Evolutionary conservation across 192 early-diverging fungal genomes (phyloP).

Genomic region (Coemansia sp.): DNA sequence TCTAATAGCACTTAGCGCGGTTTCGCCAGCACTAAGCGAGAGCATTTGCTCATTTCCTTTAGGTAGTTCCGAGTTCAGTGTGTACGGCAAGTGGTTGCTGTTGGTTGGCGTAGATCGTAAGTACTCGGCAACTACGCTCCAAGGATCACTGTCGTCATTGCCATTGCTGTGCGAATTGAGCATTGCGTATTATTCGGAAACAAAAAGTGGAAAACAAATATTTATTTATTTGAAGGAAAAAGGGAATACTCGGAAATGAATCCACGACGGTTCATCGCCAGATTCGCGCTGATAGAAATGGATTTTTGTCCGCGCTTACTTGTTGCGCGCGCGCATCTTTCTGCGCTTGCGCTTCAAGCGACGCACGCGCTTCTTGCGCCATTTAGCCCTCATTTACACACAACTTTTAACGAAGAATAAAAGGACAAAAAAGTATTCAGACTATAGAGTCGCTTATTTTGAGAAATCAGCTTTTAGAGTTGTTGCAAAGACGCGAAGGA

Average conservation of each 20-base stretch:
- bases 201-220: not conserved
- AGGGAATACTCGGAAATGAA: not conserved
- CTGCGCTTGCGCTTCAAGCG: slow-evolving; percentile 76
- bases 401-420: not conserved
- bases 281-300: not conserved
- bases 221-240: not conserved
- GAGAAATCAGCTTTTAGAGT: not conserved
- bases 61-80: not conserved
- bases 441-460: not conserved
- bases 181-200: slow-evolving; percentile 1
- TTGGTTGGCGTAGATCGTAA: not conserved
- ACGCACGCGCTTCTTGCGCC: slow-evolving; percentile 74
- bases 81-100: not conserved
- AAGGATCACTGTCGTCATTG: slow-evolving; percentile 4
- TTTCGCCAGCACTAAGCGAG: not conserved
- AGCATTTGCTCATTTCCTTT: not conserved
- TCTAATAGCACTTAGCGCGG: not conserved
- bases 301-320: slow-evolving; percentile 5
- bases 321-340: slow-evolving; percentile 50
- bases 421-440: not conserved
- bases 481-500: not conserved
- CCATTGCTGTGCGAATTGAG: not conserved
- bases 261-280: not conserved
- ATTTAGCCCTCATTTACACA: slow-evolving; percentile 69
- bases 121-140: slow-evolving; percentile 22